Base-by-base conservation (phyloP, 2,329 filamentous ascomycete genomes). In the Neonectria sp. region DNA sequence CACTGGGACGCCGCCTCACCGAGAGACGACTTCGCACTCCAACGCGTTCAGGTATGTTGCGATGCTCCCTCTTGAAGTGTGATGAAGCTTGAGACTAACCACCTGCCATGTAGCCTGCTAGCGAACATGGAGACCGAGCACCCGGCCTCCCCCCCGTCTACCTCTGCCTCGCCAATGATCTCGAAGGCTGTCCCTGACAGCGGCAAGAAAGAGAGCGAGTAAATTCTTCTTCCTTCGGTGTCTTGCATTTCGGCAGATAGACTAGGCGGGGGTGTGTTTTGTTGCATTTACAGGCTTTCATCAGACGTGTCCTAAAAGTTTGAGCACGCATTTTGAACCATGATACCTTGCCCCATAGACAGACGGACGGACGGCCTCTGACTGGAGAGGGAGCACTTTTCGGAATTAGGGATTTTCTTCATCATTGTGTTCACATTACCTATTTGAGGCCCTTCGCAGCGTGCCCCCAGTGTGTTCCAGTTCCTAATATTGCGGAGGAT, bases 1-100 rank as follows among this genome's bases (percentile, higher is more conserved):
- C 74, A 97, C 94, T 63, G 94, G 93, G 76, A 98, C 95, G 55
- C 95, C 95, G 62, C 93, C 95, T 52, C 89, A 88, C 24, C 82
- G 84, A 61, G 83, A 86, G 68, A 79, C 76, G 65, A 88, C 89
- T 60, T 92, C 90, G 67, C 93, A 93, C 78, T 90, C 91, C 74
- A 99, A 99, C 86, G 92, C 95, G 75, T 99, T 97, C 86, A 95
- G 94, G 95, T 98, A 90, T 87, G 92, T 72, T 43, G 9, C 21
- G 27, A 1, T 40, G 35, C 13, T n/a, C 17, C 45, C 15, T 15
- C 31, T 15, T 24, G 12, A 27, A 27, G 15, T 24, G 13, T 8
- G 55, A 62, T 70, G 61, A 70, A 21, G 7, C 8, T 24, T 11
- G 40, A 24, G 40, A 45, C 40, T 45, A 45, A 45, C 40, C n/a